Evolutionary conservation across 2,329 filamentous ascomycete genomes (phyloP), one percentile per base, ranked within the genome.

Genomic region (Aspergillus calidoustus): DNA sequence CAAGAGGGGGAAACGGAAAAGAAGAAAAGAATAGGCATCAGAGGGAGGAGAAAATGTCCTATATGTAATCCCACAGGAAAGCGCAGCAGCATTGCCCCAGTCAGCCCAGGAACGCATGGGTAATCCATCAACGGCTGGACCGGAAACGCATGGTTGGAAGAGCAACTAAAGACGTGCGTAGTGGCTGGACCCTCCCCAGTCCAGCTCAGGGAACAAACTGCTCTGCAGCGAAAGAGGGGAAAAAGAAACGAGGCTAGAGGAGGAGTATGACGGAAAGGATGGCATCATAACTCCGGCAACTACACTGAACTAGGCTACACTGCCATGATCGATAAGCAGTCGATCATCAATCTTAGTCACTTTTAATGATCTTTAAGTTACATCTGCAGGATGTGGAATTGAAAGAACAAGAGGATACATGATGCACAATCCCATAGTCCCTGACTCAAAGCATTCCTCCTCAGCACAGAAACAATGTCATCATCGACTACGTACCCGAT

Each of bases 71-170:
- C 19, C 17, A 51, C n/a, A 43, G 25, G 41, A 46, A 19, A 23
- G 46, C 48, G 47, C 51, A 52, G 43, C 11, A 52, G 47, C 47
- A 52, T 51, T 7, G 47, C 30, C 31, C 31, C 34, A 50, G 55
- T 47, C 49, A 62, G 48, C 31, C 52, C 54, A 57, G 53, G 53
- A 54, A 62, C 22, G 44, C 23, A 44, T 46, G 23, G 31, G 46
- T 41, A 57, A 23, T 57, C 50, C 46, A 57, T 25, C 34, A 47
- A 60, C 64, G 64, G 64, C 64, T 64, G 62, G 64, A 47, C 60
- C 62, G 64, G 60, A 63, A 63, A 57, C 28, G 54, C 55, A 64
- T 63, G 58, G 55, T 66, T 61, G 63, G 57, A 51, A 55, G 22
- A 54, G 43, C 43, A 48, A 57, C 23, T 50, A 30, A 38, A 41